These are phyloP conservation scores for rapeseed (Brassica napus) DNA, from an alignment of 345 rosid genomes.

Conservation along the genomic window Da-Ae NC_063437.1:11441001-11441500, in stretches of 20 bases:
- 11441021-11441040: slow-evolving; percentile 45
- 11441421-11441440: background rate
- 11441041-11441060: background rate
- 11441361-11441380: background rate
- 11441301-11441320: background rate
- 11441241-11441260: background rate
- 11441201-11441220: background rate
- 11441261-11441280: background rate
- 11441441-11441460: background rate
- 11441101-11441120: slow-evolving; percentile 26
- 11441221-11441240: background rate
- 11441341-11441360: too few relatives aligned
- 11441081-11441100: background rate
- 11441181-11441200: background rate
- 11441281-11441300: background rate
- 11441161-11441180: slow-evolving; percentile 6
- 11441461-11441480: background rate
- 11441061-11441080: slow-evolving; percentile 14
- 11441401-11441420: background rate
- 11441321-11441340: background rate
- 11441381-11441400: background rate
- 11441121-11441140: slow-evolving; percentile 21
- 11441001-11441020: slow-evolving; percentile 39
- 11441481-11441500: background rate
- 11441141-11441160: slow-evolving; percentile 34